Conservation (phyloP, 352 stramenopile species). For the Globisporangium irregulare region DNA sequence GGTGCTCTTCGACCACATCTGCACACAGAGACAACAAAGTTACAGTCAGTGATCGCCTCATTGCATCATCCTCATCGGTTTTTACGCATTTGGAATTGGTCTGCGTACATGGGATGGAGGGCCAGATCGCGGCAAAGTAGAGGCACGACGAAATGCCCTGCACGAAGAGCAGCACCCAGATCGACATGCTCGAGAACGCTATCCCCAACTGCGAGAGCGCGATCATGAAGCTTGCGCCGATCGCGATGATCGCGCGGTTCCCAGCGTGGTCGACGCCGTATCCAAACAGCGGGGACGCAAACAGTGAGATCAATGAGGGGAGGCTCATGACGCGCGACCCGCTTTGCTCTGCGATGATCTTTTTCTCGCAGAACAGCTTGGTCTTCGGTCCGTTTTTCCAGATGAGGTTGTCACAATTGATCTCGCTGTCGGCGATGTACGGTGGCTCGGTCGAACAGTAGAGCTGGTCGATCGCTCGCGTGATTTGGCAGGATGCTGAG, state of each 20-base stretch:
- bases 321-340: conserved; percentile 68
- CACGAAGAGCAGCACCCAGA: conserved; percentile 59
- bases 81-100: not conserved
- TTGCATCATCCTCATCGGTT: not conserved
- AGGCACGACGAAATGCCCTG: conserved; percentile 79
- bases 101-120: conserved; percentile 60
- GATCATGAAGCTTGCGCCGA: conserved; percentile 46
- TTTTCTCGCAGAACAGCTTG: conserved; percentile 34
- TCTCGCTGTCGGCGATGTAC: conserved; percentile 40
- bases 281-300: conserved; percentile 71
- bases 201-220: conserved; percentile 66
- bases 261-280: conserved; percentile 71
- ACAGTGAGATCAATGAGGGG: conserved; percentile 71
- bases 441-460: conserved; percentile 27
- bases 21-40: not conserved
- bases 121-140: conserved; percentile 84
- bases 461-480: conserved; percentile 30
- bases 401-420: conserved; percentile 41
- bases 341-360: conserved; percentile 36
- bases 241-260: conserved; percentile 48
- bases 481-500: conserved; percentile 32
- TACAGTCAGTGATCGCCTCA: not conserved
- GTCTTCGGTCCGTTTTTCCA: conserved; percentile 40
- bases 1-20: conserved; percentile 72
- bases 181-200: conserved; percentile 36